A percentile compares a stretch with the other conserved stretches of the same genome.
Evolutionary conservation across 306 rosid genomes (phyloP).

Genomic region (Boehmeria nivea): DNA sequence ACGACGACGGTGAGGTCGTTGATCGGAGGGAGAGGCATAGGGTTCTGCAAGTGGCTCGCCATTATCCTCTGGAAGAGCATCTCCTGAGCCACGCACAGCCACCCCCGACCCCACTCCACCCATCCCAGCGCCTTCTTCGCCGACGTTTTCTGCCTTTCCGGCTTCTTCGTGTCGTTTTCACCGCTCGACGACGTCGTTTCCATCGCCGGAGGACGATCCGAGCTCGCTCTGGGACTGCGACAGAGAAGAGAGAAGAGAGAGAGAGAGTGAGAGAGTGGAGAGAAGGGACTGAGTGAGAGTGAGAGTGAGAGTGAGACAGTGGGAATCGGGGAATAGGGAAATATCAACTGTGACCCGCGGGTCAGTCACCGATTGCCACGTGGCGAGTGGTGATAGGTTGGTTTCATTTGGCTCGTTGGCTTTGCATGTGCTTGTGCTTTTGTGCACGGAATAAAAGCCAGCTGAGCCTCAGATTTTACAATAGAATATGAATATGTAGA

Average conservation of each 20-base stretch:
- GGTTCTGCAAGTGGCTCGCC: conserved; percentile 83
- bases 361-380: background rate
- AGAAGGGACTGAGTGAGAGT: background rate
- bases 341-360: too few relatives aligned
- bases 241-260: background rate
- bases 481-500: too few relatives aligned
- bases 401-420: background rate
- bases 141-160: conserved; percentile 12
- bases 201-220: conserved; percentile 16
- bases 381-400: background rate
- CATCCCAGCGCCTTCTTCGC: conserved; percentile 67
- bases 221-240: conserved; percentile 1
- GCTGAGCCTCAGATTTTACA: background rate
- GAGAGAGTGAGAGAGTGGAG: background rate
- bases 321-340: background rate
- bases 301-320: background rate
- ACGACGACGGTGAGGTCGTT: conserved; percentile 78
- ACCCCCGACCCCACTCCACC: conserved; percentile 85
- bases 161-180: background rate
- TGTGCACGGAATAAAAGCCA: background rate
- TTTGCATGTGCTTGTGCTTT: background rate
- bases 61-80: conserved; percentile 80
- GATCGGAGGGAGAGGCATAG: conserved; percentile 78
- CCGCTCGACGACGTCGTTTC: conserved; percentile 17
- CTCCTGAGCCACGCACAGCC: conserved; percentile 56